Evolutionary conservation across 345 rosid species (phyloP).

Genomic region (Moricandia arvensis): DNA sequence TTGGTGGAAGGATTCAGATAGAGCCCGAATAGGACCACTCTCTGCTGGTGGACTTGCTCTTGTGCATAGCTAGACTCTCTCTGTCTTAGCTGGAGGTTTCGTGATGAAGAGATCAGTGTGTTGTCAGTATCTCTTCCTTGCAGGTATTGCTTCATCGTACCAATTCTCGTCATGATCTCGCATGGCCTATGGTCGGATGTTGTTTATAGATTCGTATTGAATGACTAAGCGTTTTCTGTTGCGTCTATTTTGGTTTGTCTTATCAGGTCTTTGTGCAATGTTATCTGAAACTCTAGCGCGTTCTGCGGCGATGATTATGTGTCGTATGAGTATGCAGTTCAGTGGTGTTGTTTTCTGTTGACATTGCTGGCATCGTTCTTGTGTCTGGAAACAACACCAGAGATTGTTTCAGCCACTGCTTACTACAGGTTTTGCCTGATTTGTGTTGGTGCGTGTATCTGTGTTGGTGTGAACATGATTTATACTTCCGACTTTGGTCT

Average conservation of each 20-base stretch:
- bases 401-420: not conserved
- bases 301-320: not conserved
- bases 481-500: constrained; percentile 83
- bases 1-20: constrained; percentile 82
- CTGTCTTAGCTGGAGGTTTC: constrained; percentile 46
- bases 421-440: not conserved
- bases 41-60: constrained; percentile 85
- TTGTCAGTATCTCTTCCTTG: constrained; percentile 68
- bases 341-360: not conserved
- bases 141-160: constrained; percentile 47
- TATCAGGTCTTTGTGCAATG: not conserved
- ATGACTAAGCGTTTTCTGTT: not conserved
- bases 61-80: constrained; percentile 72
- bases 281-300: not conserved
- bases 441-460: constrained; percentile 56
- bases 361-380: not conserved
- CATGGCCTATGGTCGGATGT: not conserved
- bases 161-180: not conserved
- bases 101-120: constrained; percentile 54
- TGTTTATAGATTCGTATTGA: not conserved
- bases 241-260: not conserved
- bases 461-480: constrained; percentile 60
- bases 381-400: not conserved
- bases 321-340: not conserved
- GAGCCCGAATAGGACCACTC: constrained; percentile 78